A percentile compares a stretch with the other conserved stretches of the same genome.
Evolutionary conservation across 1,284 basidiomycete genomes (phyloP).

Genomic region (Sanguinoderma infundibulare): DNA sequence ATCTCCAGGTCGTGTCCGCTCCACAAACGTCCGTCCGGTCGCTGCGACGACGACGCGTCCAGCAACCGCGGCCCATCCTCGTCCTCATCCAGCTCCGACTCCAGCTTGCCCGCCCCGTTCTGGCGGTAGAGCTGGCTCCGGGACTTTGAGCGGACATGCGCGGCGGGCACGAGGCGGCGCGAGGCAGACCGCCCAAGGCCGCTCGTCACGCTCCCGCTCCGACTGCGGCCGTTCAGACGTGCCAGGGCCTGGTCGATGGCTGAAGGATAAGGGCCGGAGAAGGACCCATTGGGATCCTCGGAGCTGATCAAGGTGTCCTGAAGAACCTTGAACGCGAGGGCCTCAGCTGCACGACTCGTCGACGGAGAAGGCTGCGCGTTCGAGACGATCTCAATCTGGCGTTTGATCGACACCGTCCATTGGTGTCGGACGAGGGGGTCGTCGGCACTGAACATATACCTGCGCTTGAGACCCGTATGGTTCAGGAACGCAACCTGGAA

Average conservation of each 20-base stretch:
- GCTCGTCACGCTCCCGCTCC: conserved; percentile 26
- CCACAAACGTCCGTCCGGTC: conserved; percentile 57
- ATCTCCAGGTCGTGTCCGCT: conserved; percentile 68
- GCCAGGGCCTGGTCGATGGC: conserved; percentile 35
- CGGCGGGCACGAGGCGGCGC: conserved; percentile 27
- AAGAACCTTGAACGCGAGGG: conserved; percentile 78
- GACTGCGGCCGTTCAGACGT: conserved; percentile 28
- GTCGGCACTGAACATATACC: conserved; percentile 93
- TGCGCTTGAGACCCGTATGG: conserved; percentile 69
- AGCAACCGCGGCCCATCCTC: conserved; percentile 24
- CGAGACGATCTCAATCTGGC: conserved; percentile 62
- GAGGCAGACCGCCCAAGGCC: conserved; percentile 7
- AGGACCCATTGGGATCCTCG: conserved; percentile 20
- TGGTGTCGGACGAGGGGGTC: conserved; percentile 74
- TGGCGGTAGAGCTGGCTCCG: conserved; percentile 69
- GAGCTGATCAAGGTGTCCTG: conserved; percentile 78
- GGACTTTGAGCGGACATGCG: conserved; percentile 68
- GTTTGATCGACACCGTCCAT: conserved; percentile 75
- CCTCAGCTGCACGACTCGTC: conserved; percentile 62
- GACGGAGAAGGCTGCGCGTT: conserved; percentile 38
- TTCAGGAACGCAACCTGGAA: conserved; percentile 86
- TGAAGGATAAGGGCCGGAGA: conserved; percentile 19
- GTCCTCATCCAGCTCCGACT: conserved; percentile 54
- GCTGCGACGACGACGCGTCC: conserved; percentile 36
- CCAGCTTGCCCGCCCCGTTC: conserved; percentile 61